phyloP scores from a whole-genome alignment of 768 basidiomycete genomes.

The Pholiota molesta region DNA sequence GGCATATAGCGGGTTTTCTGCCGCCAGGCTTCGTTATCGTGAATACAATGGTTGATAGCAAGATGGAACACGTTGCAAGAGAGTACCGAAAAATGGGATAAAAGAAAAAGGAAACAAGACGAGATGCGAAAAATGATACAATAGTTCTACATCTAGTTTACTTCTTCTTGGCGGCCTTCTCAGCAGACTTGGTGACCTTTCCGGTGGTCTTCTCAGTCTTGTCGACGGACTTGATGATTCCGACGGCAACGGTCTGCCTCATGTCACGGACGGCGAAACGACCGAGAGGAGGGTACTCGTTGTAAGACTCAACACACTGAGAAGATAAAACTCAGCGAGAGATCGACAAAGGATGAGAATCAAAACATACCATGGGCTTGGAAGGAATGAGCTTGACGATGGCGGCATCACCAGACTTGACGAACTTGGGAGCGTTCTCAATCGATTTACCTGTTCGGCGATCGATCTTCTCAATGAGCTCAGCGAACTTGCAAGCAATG shows the following conservation, averaged over 20 bases:
- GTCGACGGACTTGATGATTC: slow-evolving; percentile 97
- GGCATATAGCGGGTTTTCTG: slow-evolving; percentile 25
- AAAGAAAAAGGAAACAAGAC: slow-evolving; percentile 48
- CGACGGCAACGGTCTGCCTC: slow-evolving; percentile 99
- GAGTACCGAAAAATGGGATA: slow-evolving; percentile 40
- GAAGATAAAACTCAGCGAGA: not conserved
- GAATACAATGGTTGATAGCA: slow-evolving; percentile 42
- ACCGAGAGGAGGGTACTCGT: slow-evolving; percentile 98
- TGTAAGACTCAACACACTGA: slow-evolving; percentile 71
- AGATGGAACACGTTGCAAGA: slow-evolving; percentile 35
- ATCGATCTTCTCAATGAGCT: slow-evolving; percentile 99
- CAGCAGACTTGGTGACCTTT: slow-evolving; percentile 95
- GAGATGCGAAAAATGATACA: slow-evolving; percentile 60
- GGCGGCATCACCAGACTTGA: slow-evolving; percentile 99
- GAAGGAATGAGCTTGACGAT: slow-evolving; percentile 96
- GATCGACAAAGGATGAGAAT: not conserved
- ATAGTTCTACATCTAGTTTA: slow-evolving; percentile 80
- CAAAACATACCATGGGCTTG: slow-evolving; percentile 80
- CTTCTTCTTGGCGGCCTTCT: slow-evolving; percentile 97
- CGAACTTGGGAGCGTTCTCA: slow-evolving; percentile 90
- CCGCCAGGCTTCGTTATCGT: slow-evolving; percentile 33
- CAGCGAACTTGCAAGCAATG: slow-evolving; percentile 99
- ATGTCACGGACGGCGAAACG: slow-evolving; percentile 99
- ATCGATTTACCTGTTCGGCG: slow-evolving; percentile 95
- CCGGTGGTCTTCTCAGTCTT: slow-evolving; percentile 90